Percentiles rank a stretch among this genome's conserved stretches.
phyloP scores from a whole-genome alignment of 352 stramenopile genomes.

The Globisporangium alternatum region DNA sequence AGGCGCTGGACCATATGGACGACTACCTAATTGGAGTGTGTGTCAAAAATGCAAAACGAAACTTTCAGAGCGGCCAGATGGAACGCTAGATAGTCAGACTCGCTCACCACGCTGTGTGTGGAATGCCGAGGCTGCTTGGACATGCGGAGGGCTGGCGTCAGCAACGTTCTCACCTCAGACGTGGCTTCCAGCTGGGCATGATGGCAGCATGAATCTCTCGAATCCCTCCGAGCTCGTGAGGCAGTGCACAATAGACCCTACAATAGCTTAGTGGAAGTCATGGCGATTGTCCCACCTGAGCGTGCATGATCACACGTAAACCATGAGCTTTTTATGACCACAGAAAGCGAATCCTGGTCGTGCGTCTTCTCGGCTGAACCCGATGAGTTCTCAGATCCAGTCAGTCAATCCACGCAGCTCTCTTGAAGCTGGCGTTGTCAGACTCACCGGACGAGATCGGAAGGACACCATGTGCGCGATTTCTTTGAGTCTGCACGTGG shows the following conservation, averaged over 20 bases:
- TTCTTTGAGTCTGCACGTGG: background rate
- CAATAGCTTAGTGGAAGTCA: no score
- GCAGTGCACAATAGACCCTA: background rate
- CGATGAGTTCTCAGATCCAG: background rate
- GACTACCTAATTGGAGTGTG: background rate
- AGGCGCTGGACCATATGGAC: background rate
- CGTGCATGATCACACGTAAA: background rate
- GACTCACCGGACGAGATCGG: no score
- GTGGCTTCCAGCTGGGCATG: no score
- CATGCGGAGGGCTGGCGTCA: background rate
- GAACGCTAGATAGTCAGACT: background rate
- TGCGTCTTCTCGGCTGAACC: background rate
- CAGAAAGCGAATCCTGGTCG: background rate
- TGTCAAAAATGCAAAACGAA: background rate
- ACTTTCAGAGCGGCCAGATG: background rate
- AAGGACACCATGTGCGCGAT: no score
- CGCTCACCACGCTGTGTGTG: background rate
- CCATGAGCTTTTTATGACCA: background rate
- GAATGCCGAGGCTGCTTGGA: background rate
- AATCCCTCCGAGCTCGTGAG: background rate
- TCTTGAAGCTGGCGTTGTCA: no score
- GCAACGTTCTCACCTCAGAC: no score
- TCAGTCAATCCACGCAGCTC: no score
- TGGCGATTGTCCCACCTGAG: background rate
- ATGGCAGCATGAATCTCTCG: background rate